Percentiles rank a stretch among this genome's conserved stretches.
phyloP scores from a whole-genome alignment of 257 asterid genomes.

The Nyctanthes arbortristis region DNA sequence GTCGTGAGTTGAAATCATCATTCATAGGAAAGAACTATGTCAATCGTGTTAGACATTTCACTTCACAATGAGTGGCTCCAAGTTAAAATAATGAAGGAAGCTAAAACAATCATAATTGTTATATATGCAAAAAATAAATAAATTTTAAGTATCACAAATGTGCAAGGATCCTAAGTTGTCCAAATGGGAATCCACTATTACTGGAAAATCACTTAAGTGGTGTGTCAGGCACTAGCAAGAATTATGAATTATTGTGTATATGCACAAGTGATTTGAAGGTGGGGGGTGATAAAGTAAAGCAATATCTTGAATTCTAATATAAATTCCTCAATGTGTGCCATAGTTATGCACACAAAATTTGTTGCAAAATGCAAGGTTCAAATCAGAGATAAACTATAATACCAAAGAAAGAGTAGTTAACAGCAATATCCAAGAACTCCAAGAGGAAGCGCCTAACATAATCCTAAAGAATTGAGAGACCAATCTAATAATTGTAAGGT shows the following conservation, averaged over 20 bases:
- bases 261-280: no score
- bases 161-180: not conserved
- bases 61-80: constrained; percentile 33
- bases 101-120: not conserved
- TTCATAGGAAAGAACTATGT: constrained; percentile 90
- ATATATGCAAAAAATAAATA: not conserved
- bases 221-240: no score
- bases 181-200: constrained; percentile 5
- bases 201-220: no score
- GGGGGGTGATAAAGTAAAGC: no score
- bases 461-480: not conserved
- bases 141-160: not conserved
- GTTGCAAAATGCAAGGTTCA: not conserved
- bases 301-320: no score
- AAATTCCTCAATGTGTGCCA: not conserved
- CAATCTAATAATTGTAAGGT: no score
- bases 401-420: not conserved
- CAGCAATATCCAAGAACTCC: not conserved
- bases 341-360: not conserved
- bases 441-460: not conserved
- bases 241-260: no score
- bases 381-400: not conserved
- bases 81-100: not conserved
- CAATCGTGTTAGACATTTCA: constrained; percentile 60
- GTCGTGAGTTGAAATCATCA: constrained; percentile 72